Evolutionary conservation across 2,329 filamentous ascomycete genomes (phyloP), one percentile per base, ranked within the genome.

Genomic region (Fusarium bulbicola): DNA sequence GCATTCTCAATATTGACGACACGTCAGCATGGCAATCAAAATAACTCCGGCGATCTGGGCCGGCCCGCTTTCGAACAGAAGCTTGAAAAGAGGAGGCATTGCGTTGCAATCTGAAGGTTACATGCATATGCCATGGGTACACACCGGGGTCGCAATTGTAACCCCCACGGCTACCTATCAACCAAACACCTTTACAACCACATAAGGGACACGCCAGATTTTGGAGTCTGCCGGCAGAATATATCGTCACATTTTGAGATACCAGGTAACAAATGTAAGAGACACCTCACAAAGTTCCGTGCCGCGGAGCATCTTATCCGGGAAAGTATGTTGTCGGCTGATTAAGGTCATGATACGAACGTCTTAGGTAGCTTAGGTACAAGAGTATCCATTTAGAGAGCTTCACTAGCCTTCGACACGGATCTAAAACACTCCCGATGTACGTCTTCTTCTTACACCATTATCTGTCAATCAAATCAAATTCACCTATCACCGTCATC

Each of bases 231-330:
- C 6, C 21, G 21, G 46, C 3, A 49, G 28, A 32, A 1, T 13
- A 18, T 9, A n/a, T 18, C 4, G 4, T n/a, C 28, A 18, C 28
- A n/a, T 18, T 49, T 13, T 13, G 0, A 3, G 7, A 6, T 12
- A 3, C 11, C 2, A n/a, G 0, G 3, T 32, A 5, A 0, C 0
- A n/a, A 5, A 5, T 7, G 0, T 0, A 32, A n/a, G 8, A 10
- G 46, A 5, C 3, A 15, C 5, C 3, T n/a, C 4, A 18, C 15
- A 13, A 6, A 32, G 5, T 11, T 21, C 16, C 11, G 7, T n/a
- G n/a, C n/a, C n/a, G n/a, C n/a, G n/a, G n/a, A n/a, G n/a, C n/a
- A n/a, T n/a, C n/a, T n/a, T n/a, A n/a, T 4, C 28, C 7, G 1
- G 46, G 3, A 16, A 3, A 18, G 3, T n/a, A 6, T 7, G 6